Evolutionary conservation across 345 rosid genomes (phyloP).

Genomic region (Rubroshorea leprosula): DNA sequence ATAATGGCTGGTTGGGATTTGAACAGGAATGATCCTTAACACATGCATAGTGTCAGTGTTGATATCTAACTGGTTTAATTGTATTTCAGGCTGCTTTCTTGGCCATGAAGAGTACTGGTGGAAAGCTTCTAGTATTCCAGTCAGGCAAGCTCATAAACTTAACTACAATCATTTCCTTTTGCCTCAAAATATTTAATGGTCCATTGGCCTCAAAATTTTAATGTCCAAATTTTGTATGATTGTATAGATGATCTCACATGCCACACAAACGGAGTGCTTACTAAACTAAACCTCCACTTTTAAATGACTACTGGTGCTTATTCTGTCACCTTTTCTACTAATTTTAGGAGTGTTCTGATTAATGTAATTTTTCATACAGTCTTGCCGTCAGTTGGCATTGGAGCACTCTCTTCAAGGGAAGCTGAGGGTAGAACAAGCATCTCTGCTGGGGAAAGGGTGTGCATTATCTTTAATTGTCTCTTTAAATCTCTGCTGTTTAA

Average conservation of each 20-base stretch:
- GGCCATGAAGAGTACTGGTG: conserved; percentile 95
- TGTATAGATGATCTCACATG: too few species aligned
- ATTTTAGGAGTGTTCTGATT: neutral
- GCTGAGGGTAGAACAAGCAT: conserved; percentile 90
- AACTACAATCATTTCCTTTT: neutral
- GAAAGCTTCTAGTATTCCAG: conserved; percentile 93
- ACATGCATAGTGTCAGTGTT: neutral
- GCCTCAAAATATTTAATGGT: neutral
- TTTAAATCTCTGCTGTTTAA: neutral
- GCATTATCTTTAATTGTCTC: conserved; percentile 7
- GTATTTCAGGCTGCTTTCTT: conserved; percentile 70
- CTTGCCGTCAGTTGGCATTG: conserved; percentile 91
- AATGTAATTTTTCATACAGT: conserved; percentile 32
- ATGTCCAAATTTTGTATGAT: neutral
- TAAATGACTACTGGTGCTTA: too few species aligned
- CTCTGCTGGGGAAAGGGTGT: conserved; percentile 87
- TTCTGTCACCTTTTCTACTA: neutral
- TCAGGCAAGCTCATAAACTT: conserved; percentile 52
- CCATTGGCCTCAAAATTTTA: neutral
- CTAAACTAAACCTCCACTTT: too few species aligned
- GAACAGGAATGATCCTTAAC: neutral
- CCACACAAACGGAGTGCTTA: too few species aligned
- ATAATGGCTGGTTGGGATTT: neutral
- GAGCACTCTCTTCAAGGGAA: conserved; percentile 93
- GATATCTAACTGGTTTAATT: neutral